A percentile compares a stretch with the other conserved stretches of the same genome.
Conservation (phyloP, 2,329 filamentous ascomycete genomes). For the Stagonosporopsis rhizophila region DNA sequence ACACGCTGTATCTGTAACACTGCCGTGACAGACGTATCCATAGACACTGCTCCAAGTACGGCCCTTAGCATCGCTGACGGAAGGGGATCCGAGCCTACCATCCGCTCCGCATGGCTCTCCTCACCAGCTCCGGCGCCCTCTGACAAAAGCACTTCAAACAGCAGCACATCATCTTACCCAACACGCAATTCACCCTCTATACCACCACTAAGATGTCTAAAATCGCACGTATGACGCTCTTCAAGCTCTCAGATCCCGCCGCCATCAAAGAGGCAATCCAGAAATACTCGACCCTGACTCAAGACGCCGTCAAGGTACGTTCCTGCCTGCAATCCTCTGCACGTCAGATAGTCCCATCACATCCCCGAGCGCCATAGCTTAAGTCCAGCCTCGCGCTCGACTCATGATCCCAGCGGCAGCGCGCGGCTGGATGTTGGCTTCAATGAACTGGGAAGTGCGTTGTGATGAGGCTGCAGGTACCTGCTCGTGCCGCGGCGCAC, state of each 20-base stretch:
- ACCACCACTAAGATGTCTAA: slow-evolving; percentile 34
- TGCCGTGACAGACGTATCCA: background rate
- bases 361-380: slow-evolving; percentile 16
- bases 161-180: slow-evolving; percentile 10
- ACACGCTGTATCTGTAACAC: background rate
- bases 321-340: slow-evolving; percentile 18
- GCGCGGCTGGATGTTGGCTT: slow-evolving; percentile 3
- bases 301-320: slow-evolving; percentile 47
- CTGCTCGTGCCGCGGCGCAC: slow-evolving; percentile 8
- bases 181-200: background rate
- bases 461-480: slow-evolving; percentile 22
- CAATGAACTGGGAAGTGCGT: slow-evolving; percentile 12
- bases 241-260: slow-evolving; percentile 45
- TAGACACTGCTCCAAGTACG: background rate
- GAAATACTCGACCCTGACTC: slow-evolving; percentile 44
- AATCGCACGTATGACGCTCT: slow-evolving; percentile 47
- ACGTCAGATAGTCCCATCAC: slow-evolving; percentile 28
- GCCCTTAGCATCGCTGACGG: background rate
- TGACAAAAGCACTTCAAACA: background rate
- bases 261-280: slow-evolving; percentile 39
- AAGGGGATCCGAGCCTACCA: slow-evolving; percentile 7
- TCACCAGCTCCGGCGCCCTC: slow-evolving; percentile 14
- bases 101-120: slow-evolving; percentile 17
- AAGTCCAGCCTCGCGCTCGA: slow-evolving; percentile 12
- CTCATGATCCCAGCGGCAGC: slow-evolving; percentile 10